Evolutionary conservation across 108 stramenopile genomes (phyloP), one percentile per base, ranked within the genome.

Genomic region (Asterionellopsis glacialis): DNA sequence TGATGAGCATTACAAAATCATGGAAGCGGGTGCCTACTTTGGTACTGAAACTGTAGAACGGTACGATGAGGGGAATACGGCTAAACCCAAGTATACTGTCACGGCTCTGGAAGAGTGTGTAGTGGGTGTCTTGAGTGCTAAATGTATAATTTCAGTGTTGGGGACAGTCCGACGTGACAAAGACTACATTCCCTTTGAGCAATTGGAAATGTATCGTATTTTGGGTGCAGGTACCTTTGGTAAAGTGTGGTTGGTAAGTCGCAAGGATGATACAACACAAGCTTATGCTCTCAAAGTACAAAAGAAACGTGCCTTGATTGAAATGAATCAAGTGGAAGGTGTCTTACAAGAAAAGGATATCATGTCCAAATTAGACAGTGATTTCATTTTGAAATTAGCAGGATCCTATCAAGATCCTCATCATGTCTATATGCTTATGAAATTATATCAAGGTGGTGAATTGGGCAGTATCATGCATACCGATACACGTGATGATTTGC

Each of bases 151-250:
- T 26, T 73, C 69, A 41, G 74, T 85, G n/a, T 58, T 79, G 25
- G 59, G 70, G 41, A 79, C 77, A 7, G 65, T 25, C 5, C n/a
- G 61, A 43, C 28, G 18, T 28, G 57, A 52, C 18, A 24, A 16
- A 19, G 16, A 42, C 7, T 33, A 33, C 7, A 70, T 81, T 44
- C 23, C 55, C 14, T 51, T 66, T 24, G 64, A 49, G 56, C 75
- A 48, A 52, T 73, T 65, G 49, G 75, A 45, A 70, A 75, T 80
- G 44, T 76, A 71, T 63, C 67, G 57, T 56, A 77, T 91, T 38
- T 63, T 98, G 0, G 97, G 97, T 28, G 88, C 88, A 15, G 97
- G 97, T 22, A 94, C 94, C 12, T 98, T 95, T 65, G 97, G 97
- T 9, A 87, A 93, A 52, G 97, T 98, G 1, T 94, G 94, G 87